Conservation (phyloP, 306 rosid genomes). For the Quercus gilva region DNA sequence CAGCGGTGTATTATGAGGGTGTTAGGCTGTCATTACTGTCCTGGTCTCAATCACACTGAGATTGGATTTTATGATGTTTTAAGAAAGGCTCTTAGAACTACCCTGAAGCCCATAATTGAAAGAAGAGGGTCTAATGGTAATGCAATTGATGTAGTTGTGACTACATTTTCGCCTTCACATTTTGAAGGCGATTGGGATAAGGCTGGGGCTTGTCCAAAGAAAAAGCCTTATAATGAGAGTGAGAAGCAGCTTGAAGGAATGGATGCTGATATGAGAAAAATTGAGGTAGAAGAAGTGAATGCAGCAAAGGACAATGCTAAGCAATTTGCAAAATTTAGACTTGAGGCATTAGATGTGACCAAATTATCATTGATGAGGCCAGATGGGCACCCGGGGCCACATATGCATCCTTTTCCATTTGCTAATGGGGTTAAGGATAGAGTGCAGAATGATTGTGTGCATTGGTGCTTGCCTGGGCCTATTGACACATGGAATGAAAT, state of each 20-base stretch:
- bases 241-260: constrained; percentile 75
- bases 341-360: constrained; percentile 76
- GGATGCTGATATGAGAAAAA: constrained; percentile 72
- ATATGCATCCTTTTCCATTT: constrained; percentile 80
- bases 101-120: constrained; percentile 48
- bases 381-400: constrained; percentile 93
- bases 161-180: constrained; percentile 88
- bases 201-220: constrained; percentile 79
- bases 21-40: constrained; percentile 84
- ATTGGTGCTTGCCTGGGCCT: constrained; percentile 96
- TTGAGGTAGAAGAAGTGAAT: constrained; percentile 72
- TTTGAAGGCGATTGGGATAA: constrained; percentile 95
- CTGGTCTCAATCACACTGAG: constrained; percentile 76
- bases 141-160: constrained; percentile 50
- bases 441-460: constrained; percentile 89
- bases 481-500: constrained; percentile 93
- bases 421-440: constrained; percentile 54
- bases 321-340: constrained; percentile 26
- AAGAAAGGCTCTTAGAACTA: constrained; percentile 67
- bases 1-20: constrained; percentile 77
- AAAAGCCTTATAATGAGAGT: constrained; percentile 42
- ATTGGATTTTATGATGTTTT: constrained; percentile 75
- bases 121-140: constrained; percentile 29
- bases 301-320: constrained; percentile 45
- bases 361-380: constrained; percentile 68